phyloP scores from a whole-genome alignment of 1,139 yeast genomes.

The Debaryomyces subglobosus region DNA sequence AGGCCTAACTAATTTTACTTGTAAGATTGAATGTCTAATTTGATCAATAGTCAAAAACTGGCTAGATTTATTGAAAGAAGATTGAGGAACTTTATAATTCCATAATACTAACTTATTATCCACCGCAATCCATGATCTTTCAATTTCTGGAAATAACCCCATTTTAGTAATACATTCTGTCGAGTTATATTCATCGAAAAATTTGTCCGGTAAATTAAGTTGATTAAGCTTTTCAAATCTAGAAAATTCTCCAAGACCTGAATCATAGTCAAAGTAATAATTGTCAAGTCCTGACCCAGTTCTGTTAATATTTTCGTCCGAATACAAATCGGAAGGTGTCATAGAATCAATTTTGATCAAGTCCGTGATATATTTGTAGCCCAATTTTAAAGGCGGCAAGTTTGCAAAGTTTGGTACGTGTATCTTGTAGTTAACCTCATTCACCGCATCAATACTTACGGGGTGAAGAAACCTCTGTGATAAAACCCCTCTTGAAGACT shows the following conservation, averaged over 20 bases:
- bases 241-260: conserved; percentile 57
- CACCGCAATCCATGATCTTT: conserved; percentile 84
- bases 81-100: conserved; percentile 68
- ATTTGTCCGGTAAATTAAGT: conserved; percentile 78
- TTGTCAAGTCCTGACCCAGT: conserved; percentile 45
- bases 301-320: conserved; percentile 41
- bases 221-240: conserved; percentile 76
- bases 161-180: conserved; percentile 71
- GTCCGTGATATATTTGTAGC: conserved; percentile 48
- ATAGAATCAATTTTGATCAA: conserved; percentile 49
- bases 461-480: conserved; percentile 43
- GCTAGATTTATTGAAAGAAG: conserved; percentile 50
- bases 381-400: conserved; percentile 47
- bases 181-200: conserved; percentile 73
- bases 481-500: conserved; percentile 30
- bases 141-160: conserved; percentile 83
- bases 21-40: conserved; percentile 73
- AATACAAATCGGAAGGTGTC: conserved; percentile 49
- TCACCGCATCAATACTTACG: conserved; percentile 38
- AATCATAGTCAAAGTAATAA: conserved; percentile 44
- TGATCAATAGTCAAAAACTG: conserved; percentile 85
- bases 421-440: conserved; percentile 48
- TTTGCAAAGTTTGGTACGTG: conserved; percentile 48
- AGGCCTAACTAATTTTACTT: conserved; percentile 79
- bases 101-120: conserved; percentile 85